Base-by-base conservation (phyloP, 2,329 filamentous ascomycete genomes). In the Sporothrix globosa region DNA sequence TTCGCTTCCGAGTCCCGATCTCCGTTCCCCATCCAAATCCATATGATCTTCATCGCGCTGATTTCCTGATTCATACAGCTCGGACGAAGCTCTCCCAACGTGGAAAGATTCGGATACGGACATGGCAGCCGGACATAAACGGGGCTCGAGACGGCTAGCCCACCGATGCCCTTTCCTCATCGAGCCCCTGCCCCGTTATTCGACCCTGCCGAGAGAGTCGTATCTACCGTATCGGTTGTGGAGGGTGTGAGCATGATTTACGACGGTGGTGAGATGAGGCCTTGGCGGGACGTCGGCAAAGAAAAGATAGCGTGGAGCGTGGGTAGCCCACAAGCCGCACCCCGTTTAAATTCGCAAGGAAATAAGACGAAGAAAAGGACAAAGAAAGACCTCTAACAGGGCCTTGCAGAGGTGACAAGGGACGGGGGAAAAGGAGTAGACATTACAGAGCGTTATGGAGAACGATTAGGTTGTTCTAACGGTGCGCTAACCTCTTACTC, bases 191-290 rank as follows among this genome's bases (percentile, higher is more conserved):
- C 50, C 50, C n/a, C 50, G 4, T 24, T 41, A 3, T 58, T 17
- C 54, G 53, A 17, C 53, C 30, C 7, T 21, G 56, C 56, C 3
- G 3, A 7, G 54, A 27, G 19, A 9, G 39, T 65, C 60, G 60
- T 50, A 65, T 65, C 44, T 34, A 27, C 41, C 44, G 60, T 65
- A 65, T 65, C 21, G 30, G n/a, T 44, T 50, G 44, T 48, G 61
- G 63, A 17, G 48, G 39, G 56, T 13, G 30, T 24, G 39, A 27
- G 58, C 21, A 6, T 7, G 39, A n/a, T 14, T n/a, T 4, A 41
- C 7, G 34, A 61, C 5, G 21, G n/a, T 21, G 17, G 34, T 54
- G 50, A 67, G 50, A 67, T 56, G 34, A 56, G 34, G 34, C 7
- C 34, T 34, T 34, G 34, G 34, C 34, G 34, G 34, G 34, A 34